Evolutionary conservation across 2,329 filamentous ascomycete species (phyloP), one percentile per base, ranked within the genome.

Genomic region (Acrodontium crateriforme): DNA sequence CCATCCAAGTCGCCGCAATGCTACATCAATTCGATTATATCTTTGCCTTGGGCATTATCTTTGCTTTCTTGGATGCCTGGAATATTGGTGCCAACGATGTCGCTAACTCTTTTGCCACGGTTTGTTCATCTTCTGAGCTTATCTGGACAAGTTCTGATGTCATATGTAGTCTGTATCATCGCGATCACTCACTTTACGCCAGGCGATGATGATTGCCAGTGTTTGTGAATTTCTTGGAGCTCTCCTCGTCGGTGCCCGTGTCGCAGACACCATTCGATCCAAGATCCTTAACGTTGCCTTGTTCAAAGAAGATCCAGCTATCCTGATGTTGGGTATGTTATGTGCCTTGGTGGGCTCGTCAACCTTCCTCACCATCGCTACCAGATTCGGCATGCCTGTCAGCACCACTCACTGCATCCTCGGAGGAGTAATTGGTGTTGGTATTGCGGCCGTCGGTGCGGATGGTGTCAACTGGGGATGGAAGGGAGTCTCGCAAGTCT

Each of bases 31-130:
- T 65, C 37, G 64, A 72, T 51, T 76, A 74, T 46, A 58, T 76
- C 36, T 69, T 76, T 39, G 72, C 68, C 41, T 64, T 76, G 29
- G 71, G 67, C 53, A 70, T 67, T 29, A 63, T 76, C 34, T 77
- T 77, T 50, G 69, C 72, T 34, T 69, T 71, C 46, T 65, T 77
- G 21, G 72, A 76, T 48, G 71, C 71, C 29, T 77, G 68, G 67
- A 76, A 74, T 46, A 74, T 73, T 38, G 70, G 68, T 60, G 59
- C 59, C 39, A 62, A 64, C 46, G 63, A 67, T 63, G 63, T 67
- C 34, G 63, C 64, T 48, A 69, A 68, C 44, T 57, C 63, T 0
- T 69, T 65, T 48, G 65, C 65, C 16, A 65, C 62, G 12, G 61
- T 56, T 3, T 62, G 69, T 18, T 63, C 63, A 9, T 64, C 65